A percentile compares a stretch with the other conserved stretches of the same genome.
Evolutionary conservation across 2,329 filamentous ascomycete species (phyloP).

Genomic region (Diaporthe eres): DNA sequence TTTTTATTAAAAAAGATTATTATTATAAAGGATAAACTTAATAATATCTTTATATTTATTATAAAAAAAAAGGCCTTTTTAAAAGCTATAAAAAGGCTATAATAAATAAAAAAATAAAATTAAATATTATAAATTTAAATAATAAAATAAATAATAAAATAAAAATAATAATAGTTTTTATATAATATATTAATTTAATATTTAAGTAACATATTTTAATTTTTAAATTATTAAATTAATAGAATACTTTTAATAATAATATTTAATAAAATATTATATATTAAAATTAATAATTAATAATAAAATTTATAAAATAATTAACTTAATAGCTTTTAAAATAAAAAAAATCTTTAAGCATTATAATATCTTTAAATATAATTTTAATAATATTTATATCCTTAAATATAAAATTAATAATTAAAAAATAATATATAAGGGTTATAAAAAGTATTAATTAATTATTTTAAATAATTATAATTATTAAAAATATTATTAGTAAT

Average conservation of each 20-base stretch:
- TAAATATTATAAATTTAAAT: neutral
- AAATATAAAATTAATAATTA: too few relatives aligned
- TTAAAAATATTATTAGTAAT: too few relatives aligned
- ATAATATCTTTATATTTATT: neutral
- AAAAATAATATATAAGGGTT: too few relatives aligned
- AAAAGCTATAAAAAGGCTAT: neutral
- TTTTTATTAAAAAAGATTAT: neutral
- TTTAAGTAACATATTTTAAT: neutral
- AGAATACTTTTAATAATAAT: neutral
- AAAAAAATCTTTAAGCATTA: conserved; percentile 51
- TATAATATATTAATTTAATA: neutral
- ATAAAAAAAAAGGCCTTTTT: neutral
- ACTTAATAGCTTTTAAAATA: conserved; percentile 48
- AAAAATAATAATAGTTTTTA: neutral
- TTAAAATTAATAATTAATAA: neutral
- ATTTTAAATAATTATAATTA: too few relatives aligned
- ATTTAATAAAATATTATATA: neutral
- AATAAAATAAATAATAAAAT: neutral
- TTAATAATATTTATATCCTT: too few relatives aligned
- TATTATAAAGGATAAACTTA: neutral
- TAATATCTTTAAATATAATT: too few relatives aligned
- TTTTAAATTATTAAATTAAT: neutral
- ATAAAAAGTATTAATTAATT: too few relatives aligned
- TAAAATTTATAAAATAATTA: neutral
- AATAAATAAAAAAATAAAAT: too few relatives aligned